Evolutionary conservation across 352 stramenopile genomes (phyloP).

Genomic region (Hyaloperonospora brassicae): DNA sequence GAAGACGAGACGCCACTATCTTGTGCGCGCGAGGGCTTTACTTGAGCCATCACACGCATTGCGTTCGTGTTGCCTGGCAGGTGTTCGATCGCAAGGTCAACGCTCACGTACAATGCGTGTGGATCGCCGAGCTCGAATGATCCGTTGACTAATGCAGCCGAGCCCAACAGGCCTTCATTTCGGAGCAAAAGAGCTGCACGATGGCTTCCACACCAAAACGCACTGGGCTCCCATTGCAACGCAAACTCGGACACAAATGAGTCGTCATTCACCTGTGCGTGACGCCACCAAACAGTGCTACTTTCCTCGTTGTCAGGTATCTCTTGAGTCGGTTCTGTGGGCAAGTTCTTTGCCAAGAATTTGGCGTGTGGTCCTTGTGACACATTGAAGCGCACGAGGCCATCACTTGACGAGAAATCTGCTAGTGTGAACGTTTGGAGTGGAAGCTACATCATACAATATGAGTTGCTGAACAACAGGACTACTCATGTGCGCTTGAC

Average conservation of each 20-base stretch:
- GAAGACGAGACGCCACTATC: constrained; percentile 31
- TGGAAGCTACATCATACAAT: constrained; percentile 26
- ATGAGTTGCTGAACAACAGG: neutral
- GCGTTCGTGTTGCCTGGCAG: constrained; percentile 18
- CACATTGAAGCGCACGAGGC: constrained; percentile 22
- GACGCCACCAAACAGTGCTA: constrained; percentile 42
- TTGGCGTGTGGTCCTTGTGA: constrained; percentile 23
- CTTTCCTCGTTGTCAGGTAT: constrained; percentile 12
- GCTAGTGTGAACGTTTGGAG: constrained; percentile 52
- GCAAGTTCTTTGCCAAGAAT: constrained; percentile 18
- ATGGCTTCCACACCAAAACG: constrained; percentile 16
- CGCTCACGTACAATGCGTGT: constrained; percentile 17
- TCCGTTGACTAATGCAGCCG: constrained; percentile 25
- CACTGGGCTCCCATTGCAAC: constrained; percentile 25
- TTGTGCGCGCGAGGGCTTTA: constrained; percentile 25
- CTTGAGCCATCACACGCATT: constrained; percentile 29
- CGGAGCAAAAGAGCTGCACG: constrained; percentile 29
- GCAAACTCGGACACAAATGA: constrained; percentile 40
- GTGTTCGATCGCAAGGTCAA: constrained; percentile 26
- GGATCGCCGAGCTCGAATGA: constrained; percentile 32
- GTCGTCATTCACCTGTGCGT: constrained; percentile 31
- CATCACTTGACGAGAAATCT: constrained; percentile 33
- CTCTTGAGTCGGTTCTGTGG: neutral
- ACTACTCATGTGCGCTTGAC: constrained; percentile 1
- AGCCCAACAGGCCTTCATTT: constrained; percentile 25